Evolutionary conservation across 306 rosid species (phyloP), one percentile per base, ranked within the genome.

Genomic region (Sindora glabra): DNA sequence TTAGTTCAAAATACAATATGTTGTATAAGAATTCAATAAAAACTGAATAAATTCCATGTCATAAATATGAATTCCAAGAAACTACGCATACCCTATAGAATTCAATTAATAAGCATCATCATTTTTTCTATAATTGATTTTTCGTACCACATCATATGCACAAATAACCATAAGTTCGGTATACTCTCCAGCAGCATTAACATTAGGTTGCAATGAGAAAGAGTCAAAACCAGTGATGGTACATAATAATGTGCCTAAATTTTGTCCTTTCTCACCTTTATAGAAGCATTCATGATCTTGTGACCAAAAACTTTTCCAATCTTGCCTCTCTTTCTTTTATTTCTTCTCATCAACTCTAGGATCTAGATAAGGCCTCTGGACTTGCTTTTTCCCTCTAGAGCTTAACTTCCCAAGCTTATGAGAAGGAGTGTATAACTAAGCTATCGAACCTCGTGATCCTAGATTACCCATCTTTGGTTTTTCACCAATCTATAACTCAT

Each of bases 81-180:
- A 48, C 15, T 19, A 42, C 5, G 61, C 56, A 53, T 40, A 52
- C 3, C 57, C n/a, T 33, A 1, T 21, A 18, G 44, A 68, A 42
- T 26, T 41, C 2, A 15, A 16, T 15, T 22, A 18, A 10, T 33
- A 18, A 60, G 22, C 2, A 47, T 1, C 18, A 64, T 51, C 52
- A 21, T 26, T 38, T 26, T n/a, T 52, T 18, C 16, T 10, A 23
- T 17, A 56, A 59, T 23, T 29, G 52, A 17, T 32, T 27, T 4
- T 59, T 13, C 30, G 15, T 84, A 94, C 99, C 78, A 61, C 3
- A 75, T 94, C 97, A 79, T 94, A 94, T 14, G 99, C 99, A 6
- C 95, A 95, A 59, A 94, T 94, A 79, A 94, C 99, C 99, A 94
- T 94, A 48, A 94, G 91, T 70, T 97, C 99, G 45, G 99, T 97